Evolutionary conservation across 495 filamentous ascomycete species (phyloP).

Genomic region (Penicillium verhagenii): DNA sequence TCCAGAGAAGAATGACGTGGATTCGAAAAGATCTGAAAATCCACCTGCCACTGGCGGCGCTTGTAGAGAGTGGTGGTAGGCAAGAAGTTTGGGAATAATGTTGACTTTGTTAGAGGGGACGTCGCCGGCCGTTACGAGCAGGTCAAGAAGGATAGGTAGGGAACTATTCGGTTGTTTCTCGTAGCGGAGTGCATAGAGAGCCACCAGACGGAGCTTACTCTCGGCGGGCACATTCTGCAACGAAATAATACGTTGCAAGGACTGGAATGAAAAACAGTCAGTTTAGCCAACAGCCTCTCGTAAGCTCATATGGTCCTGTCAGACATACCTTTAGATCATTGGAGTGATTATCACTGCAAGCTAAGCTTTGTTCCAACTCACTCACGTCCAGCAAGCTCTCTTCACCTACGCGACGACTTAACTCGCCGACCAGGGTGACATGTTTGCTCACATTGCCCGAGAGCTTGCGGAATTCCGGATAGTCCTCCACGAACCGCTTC

Average conservation of each 20-base stretch:
- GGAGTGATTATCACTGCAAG: slow-evolving; percentile 92
- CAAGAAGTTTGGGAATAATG: slow-evolving; percentile 72
- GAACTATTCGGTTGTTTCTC: slow-evolving; percentile 78
- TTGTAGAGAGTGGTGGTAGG: slow-evolving; percentile 82
- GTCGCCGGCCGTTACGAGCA: slow-evolving; percentile 73
- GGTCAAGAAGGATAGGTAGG: slow-evolving; percentile 77
- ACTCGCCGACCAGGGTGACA: slow-evolving; percentile 90
- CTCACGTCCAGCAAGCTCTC: slow-evolving; percentile 89
- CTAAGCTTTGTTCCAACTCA: slow-evolving; percentile 94
- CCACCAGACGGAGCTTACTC: slow-evolving; percentile 83
- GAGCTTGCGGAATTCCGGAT: slow-evolving; percentile 93
- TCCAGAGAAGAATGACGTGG: slow-evolving; percentile 84
- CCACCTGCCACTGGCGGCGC: slow-evolving; percentile 65
- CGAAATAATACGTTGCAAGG: slow-evolving; percentile 79
- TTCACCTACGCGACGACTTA: slow-evolving; percentile 79
- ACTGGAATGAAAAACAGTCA: slow-evolving; percentile 47
- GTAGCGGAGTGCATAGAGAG: slow-evolving; percentile 91
- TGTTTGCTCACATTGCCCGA: slow-evolving; percentile 98
- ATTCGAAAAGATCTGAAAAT: slow-evolving; percentile 88
- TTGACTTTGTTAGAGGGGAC: slow-evolving; percentile 71
- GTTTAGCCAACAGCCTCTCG: not conserved
- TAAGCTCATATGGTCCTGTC: not conserved
- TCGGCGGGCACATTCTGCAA: slow-evolving; percentile 68
- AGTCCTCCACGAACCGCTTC: slow-evolving; percentile 99
- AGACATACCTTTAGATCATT: slow-evolving; percentile 74